Conservation (phyloP, 1,139 yeast species). For the Groenewaldozyma auringiensis region DNA sequence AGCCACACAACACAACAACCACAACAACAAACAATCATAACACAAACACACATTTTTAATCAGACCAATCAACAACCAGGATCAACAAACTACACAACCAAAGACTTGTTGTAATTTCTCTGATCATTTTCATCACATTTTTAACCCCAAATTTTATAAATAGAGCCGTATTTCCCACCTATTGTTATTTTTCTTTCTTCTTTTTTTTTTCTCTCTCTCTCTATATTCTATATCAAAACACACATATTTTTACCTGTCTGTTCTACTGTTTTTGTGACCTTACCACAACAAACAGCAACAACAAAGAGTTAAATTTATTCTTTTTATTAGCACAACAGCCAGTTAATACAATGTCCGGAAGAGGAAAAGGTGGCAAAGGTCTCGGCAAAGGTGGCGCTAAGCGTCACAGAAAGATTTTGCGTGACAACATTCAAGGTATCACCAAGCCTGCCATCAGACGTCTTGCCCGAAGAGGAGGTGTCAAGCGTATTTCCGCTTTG, state of each 20-base stretch:
- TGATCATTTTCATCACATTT: not conserved
- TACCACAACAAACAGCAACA: constrained; percentile 1
- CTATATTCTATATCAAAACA: too few species aligned
- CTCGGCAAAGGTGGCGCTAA: constrained; percentile 99
- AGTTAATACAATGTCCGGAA: constrained; percentile 75
- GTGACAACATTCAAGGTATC: constrained; percentile 99
- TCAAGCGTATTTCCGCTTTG: constrained; percentile 98
- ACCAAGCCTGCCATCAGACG: constrained; percentile 99
- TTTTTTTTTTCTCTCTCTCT: constrained; percentile 4
- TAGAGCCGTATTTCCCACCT: constrained; percentile 5
- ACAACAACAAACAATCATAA: not conserved
- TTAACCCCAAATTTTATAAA: constrained; percentile 9
- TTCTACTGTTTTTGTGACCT: not conserved
- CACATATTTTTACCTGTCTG: not conserved
- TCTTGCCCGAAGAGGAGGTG: constrained; percentile 99
- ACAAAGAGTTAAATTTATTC: not conserved
- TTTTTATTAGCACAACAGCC: constrained; percentile 1
- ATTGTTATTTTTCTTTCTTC: not conserved
- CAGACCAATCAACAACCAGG: not conserved
- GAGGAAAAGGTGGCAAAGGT: constrained; percentile 99
- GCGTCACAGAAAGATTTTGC: constrained; percentile 99
- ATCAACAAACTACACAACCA: not conserved
- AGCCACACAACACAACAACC: constrained; percentile 1
- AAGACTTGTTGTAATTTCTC: not conserved
- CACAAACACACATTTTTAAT: not conserved